A percentile compares a stretch with the other conserved stretches of the same genome.
phyloP scores from a whole-genome alignment of 2,329 filamentous ascomycete genomes.

The Aureobasidium sp. region DNA sequence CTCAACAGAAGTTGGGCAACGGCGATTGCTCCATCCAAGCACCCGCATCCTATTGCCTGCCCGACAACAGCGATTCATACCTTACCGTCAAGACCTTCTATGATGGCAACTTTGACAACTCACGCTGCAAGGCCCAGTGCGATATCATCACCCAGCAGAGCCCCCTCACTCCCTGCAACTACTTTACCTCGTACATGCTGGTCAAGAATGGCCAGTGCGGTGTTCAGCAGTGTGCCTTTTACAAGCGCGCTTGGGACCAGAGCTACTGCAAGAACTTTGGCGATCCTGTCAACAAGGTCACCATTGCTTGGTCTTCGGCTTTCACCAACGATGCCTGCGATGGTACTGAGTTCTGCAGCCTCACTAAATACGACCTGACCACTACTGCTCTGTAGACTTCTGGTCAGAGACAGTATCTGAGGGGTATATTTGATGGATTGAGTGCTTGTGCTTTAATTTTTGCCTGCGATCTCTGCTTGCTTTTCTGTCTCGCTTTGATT shows the following conservation, averaged over 20 bases:
- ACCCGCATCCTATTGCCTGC: background rate
- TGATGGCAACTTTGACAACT: constrained; percentile 12
- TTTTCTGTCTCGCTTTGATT: too few species aligned
- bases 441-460: too few species aligned
- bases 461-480: too few species aligned
- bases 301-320: background rate
- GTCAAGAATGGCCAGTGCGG: constrained; percentile 28
- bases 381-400: too few species aligned
- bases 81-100: constrained; percentile 9
- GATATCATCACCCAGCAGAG: background rate
- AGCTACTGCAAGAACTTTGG: background rate
- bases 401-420: too few species aligned
- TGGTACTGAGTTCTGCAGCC: background rate
- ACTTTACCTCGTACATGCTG: constrained; percentile 31
- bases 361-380: too few species aligned
- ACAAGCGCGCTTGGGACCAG: constrained; percentile 17
- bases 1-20: too few species aligned
- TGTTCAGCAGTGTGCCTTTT: constrained; percentile 32
- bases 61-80: background rate
- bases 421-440: too few species aligned
- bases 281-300: background rate
- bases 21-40: background rate
- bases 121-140: constrained; percentile 10
- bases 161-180: constrained; percentile 16
- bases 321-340: background rate